A percentile compares a stretch with the other conserved stretches of the same genome.
Conservation (phyloP, 176 grass and related monocot species). For the Areca catechu region DNA sequence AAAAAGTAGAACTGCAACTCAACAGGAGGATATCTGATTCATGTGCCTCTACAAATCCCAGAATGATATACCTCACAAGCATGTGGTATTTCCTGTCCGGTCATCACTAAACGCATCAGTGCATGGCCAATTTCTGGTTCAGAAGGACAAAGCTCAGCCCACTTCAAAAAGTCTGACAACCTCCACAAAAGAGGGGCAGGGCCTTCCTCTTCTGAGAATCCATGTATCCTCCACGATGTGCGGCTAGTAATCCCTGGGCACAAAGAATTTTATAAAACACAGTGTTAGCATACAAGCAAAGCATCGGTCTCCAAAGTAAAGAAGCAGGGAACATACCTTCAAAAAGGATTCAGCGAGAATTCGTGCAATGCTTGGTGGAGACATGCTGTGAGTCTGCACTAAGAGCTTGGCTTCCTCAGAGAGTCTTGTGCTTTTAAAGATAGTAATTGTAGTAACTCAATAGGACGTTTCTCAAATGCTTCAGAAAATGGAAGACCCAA, state of each 20-base stretch:
- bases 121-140: slow-evolving; percentile 91
- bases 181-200: slow-evolving; percentile 81
- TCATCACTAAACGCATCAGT: slow-evolving; percentile 98
- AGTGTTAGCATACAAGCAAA: slow-evolving; percentile 12
- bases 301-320: background rate
- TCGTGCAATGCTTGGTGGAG: slow-evolving; percentile 68
- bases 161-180: slow-evolving; percentile 91
- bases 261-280: slow-evolving; percentile 19
- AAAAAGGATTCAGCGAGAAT: slow-evolving; percentile 88
- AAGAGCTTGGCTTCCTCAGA: slow-evolving; percentile 85
- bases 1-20: too few species aligned
- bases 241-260: slow-evolving; percentile 71
- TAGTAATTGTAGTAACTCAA: slow-evolving; percentile 88
- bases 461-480: slow-evolving; percentile 81
- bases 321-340: slow-evolving; percentile 40
- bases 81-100: slow-evolving; percentile 93
- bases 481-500: slow-evolving; percentile 70
- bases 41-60: too few species aligned
- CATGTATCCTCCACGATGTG: slow-evolving; percentile 79
- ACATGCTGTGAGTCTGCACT: slow-evolving; percentile 63
- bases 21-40: too few species aligned
- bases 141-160: slow-evolving; percentile 79
- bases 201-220: slow-evolving; percentile 87
- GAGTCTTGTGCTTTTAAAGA: slow-evolving; percentile 89
- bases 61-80: slow-evolving; percentile 70